Base-by-base conservation (phyloP, 225 moss, liverwort and hornwort genomes). In the Bryum argenteum region DNA sequence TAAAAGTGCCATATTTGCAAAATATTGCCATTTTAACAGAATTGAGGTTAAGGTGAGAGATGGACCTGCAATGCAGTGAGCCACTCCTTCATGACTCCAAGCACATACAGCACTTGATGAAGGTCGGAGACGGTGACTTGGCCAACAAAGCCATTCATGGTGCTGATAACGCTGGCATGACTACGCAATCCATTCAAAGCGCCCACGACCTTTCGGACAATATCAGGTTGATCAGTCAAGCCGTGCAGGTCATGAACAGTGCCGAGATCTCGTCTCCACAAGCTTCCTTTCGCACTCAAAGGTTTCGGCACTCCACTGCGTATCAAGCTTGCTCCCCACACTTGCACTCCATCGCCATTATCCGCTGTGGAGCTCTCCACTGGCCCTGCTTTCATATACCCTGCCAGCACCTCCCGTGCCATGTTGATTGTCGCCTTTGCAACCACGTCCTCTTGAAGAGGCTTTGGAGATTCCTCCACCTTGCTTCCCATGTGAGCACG, bases 31-130 rank as follows among this genome's bases (percentile, higher is more conserved):
- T 33, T 33, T 33, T 2, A 33, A 33, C 2, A 33, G 5, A 4
- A 33, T 33, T 33, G 33, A 33, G 33, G 33, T 33, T 33, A 72
- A 70, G 44, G 64, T 53, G 3, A 17, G 71, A 63, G 19, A 58
- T 6, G 63, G 41, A 87, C 87, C 84, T 87, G 87, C 77, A 87
- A 63, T 53, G 89, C 89, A 66, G 86, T 86, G 60, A 89, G 86
- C 89, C 89, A 89, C 71, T 94, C 91, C 66, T 90, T 92, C 78
- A 85, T 81, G 56, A 88, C 73, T 63, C 94, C 94, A 52, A 98
- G 84, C 66, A 85, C 87, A 48, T 85, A 79, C 14, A 98, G 42
- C 12, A 98, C 82, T 75, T 88, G 94, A 71, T 91, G 89, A 55
- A 94, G 77, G 58, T 98, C 98, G 47, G 82, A 79, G 59, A 88